Conservation (phyloP, 2,329 filamentous ascomycete species). For the Colletotrichum theobromicola region DNA sequence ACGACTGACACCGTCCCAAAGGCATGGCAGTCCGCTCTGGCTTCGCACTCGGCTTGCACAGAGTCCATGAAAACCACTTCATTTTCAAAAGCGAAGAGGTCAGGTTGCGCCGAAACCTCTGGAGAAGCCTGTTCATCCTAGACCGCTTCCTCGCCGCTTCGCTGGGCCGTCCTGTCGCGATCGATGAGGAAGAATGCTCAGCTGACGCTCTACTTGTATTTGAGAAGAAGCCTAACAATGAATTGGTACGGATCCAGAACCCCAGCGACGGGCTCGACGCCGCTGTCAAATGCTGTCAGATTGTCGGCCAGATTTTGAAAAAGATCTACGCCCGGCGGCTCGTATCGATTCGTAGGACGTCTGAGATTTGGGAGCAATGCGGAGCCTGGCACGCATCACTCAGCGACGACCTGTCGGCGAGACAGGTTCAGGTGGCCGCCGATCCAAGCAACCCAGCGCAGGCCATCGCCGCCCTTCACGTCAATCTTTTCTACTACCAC, state of each 20-base stretch:
- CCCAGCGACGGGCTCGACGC: conserved; percentile 51
- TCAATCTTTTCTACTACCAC: conserved; percentile 67
- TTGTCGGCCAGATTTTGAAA: conserved; percentile 63
- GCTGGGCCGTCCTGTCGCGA: conserved; percentile 65
- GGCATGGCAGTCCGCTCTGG: conserved; percentile 69
- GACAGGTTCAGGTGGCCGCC: conserved; percentile 51
- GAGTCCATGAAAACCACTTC: conserved; percentile 58
- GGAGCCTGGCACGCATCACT: conserved; percentile 56
- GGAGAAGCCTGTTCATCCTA: conserved; percentile 69
- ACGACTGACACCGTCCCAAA: conserved; percentile 31
- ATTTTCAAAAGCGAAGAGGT: conserved; percentile 55
- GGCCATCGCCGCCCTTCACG: conserved; percentile 65
- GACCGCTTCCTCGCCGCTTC: conserved; percentile 68
- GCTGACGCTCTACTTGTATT: conserved; percentile 43
- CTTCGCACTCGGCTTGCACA: conserved; percentile 66
- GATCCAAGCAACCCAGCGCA: conserved; percentile 47
- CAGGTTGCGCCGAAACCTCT: conserved; percentile 59
- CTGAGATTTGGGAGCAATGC: conserved; percentile 60
- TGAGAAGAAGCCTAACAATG: conserved; percentile 16
- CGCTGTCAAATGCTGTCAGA: conserved; percentile 60
- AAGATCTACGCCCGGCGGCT: conserved; percentile 65
- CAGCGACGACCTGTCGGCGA: conserved; percentile 54
- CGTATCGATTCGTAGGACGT: conserved; percentile 61
- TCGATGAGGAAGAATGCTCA: conserved; percentile 67
- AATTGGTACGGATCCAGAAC: conserved; percentile 4